Conservation (phyloP, 1,284 basidiomycete species). For the Rugosomyces carneus region DNA sequence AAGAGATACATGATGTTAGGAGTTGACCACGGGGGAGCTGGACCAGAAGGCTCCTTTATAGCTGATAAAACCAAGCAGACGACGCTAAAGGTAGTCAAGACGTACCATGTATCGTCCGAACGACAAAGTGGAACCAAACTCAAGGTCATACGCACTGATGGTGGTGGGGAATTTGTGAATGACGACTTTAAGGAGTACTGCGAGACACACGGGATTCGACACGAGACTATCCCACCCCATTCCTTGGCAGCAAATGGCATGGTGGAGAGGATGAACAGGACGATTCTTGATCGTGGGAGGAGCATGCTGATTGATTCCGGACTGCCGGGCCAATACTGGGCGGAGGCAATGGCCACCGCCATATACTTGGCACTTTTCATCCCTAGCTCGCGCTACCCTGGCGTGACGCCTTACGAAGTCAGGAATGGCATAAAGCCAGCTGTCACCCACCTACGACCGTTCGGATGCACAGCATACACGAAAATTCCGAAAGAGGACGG, state of each 20-base stretch:
- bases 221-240: conserved; percentile 19
- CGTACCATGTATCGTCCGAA: conserved; percentile 16
- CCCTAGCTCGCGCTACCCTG: conserved; percentile 1
- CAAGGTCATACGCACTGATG: conserved; percentile 15
- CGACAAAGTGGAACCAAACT: conserved; percentile 19
- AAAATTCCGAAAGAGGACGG: not conserved
- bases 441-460: conserved; percentile 11
- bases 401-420: conserved; percentile 2
- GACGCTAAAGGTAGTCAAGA: conserved; percentile 5
- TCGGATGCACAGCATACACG: conserved; percentile 9
- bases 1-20: conserved; percentile 13
- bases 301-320: conserved; percentile 1
- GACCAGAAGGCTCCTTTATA: not conserved
- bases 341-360: conserved; percentile 2
- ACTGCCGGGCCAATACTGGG: not conserved
- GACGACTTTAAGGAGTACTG: conserved; percentile 13
- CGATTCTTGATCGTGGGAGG: conserved; percentile 19
- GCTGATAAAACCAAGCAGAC: not conserved
- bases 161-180: conserved; percentile 18
- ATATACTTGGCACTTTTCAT: conserved; percentile 7
- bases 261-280: conserved; percentile 24
- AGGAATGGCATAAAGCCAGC: conserved; percentile 8
- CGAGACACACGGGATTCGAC: conserved; percentile 17
- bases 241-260: conserved; percentile 20
- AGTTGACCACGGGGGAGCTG: conserved; percentile 12